Percentiles rank a stretch among this genome's conserved stretches.
Conservation (phyloP, 306 rosid genomes). For the Abrus precatorius region DNA sequence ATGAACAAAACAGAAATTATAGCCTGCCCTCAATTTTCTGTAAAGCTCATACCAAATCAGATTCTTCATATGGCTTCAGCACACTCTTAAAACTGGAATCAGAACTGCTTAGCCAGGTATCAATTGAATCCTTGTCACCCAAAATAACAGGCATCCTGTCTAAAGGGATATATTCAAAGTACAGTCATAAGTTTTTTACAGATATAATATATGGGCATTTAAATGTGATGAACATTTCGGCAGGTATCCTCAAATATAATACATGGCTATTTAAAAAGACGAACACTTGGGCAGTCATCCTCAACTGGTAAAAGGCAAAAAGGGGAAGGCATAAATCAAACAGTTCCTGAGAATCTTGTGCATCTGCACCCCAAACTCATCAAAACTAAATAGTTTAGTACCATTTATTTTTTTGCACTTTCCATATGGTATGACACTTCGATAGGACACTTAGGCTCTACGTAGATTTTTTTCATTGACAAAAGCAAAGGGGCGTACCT, state of each 20-base stretch:
- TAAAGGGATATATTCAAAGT: conserved; percentile 48
- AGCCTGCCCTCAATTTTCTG: conserved; percentile 1
- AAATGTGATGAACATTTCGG: conserved; percentile 32
- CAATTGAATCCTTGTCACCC: conserved; percentile 75
- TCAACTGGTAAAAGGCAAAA: conserved; percentile 4
- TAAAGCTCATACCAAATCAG: conserved; percentile 75
- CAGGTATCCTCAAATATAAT: conserved; percentile 5
- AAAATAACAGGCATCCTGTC: conserved; percentile 97
- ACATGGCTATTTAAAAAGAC: conserved; percentile 34
- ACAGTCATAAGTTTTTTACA: conserved; percentile 13
- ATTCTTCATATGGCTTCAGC: conserved; percentile 79
- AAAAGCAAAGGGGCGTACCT: background rate
- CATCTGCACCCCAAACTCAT: background rate
- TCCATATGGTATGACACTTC: background rate
- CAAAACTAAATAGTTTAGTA: background rate
- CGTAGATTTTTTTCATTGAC: background rate
- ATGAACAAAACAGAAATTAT: conserved; percentile 2
- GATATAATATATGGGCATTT: conserved; percentile 24
- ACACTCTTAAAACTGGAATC: conserved; percentile 63
- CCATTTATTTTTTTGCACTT: background rate
- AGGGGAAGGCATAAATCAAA: conserved; percentile 1
- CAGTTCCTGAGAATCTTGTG: conserved; percentile 16
- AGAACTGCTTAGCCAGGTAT: conserved; percentile 74
- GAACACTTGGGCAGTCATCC: conserved; percentile 25
- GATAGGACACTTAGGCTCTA: conserved; percentile 3